These are phyloP conservation scores for Solanum chacoense DNA, from an alignment of 305 asterid species.

Conservation along the genomic window DNA sequence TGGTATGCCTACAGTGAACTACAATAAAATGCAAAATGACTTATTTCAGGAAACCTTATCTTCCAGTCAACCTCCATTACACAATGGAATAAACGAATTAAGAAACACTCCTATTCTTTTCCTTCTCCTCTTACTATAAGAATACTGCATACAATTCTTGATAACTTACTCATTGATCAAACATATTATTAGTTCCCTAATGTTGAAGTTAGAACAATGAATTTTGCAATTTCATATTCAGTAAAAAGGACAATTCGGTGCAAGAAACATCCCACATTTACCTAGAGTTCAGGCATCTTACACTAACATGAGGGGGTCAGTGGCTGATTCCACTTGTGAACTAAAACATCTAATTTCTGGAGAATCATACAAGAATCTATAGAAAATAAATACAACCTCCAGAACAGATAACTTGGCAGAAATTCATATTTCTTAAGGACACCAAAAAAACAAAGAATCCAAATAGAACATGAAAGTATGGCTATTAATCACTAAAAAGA, in stretches of 20 bases:
- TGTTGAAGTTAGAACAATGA: neutral
- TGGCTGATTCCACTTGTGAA: neutral
- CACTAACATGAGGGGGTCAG: neutral
- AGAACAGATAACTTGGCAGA: neutral
- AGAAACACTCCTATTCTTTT: neutral
- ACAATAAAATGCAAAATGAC: neutral
- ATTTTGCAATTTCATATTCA: neutral
- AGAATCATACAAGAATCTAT: neutral
- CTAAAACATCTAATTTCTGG: neutral
- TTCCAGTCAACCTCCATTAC: neutral
- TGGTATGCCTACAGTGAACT: neutral
- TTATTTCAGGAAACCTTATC: neutral
- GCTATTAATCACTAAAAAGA: neutral
- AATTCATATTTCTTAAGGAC: neutral
- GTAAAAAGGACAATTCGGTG: neutral
- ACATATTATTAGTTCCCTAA: neutral
- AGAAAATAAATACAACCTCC: neutral
- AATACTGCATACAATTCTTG: neutral
- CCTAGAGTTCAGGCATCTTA: neutral
- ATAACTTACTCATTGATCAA: neutral
- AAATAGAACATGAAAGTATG: neutral
- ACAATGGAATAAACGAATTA: neutral
- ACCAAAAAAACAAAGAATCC: neutral
- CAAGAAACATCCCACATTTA: neutral
- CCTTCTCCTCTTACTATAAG: neutral